phyloP scores from a whole-genome alignment of 768 basidiomycete species.

The Pleurotus pulmonarius region DNA sequence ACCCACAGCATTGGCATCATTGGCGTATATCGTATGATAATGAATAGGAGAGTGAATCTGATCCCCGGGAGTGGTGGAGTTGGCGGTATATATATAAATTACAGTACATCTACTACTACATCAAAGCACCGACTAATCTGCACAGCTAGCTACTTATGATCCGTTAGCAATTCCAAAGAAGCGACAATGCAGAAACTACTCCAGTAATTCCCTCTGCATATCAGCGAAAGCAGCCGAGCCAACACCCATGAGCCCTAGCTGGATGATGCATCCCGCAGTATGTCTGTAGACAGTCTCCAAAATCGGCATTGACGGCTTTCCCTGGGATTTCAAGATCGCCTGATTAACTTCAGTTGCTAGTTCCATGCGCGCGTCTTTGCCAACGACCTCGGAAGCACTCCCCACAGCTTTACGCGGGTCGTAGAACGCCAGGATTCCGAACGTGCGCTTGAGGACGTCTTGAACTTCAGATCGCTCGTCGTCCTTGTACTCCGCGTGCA shows the following conservation, averaged over 20 bases:
- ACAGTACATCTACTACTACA: not conserved
- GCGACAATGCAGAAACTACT: slow-evolving; percentile 29
- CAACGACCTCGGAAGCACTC: slow-evolving; percentile 62
- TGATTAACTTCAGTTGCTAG: slow-evolving; percentile 78
- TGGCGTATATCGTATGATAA: too few species aligned
- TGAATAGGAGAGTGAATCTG: too few species aligned
- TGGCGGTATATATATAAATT: not conserved
- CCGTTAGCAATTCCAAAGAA: not conserved
- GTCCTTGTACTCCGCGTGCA: slow-evolving; percentile 65
- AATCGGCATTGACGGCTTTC: slow-evolving; percentile 63
- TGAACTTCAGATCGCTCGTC: slow-evolving; percentile 63
- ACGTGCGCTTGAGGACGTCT: slow-evolving; percentile 66
- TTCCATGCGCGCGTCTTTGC: slow-evolving; percentile 58
- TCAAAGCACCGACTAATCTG: not conserved
- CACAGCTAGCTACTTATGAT: not conserved
- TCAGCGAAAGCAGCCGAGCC: slow-evolving; percentile 83
- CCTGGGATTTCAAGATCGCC: slow-evolving; percentile 81
- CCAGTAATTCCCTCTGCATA: slow-evolving; percentile 69
- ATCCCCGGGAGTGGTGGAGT: not conserved
- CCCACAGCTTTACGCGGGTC: slow-evolving; percentile 69
- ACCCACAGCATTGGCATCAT: too few species aligned
- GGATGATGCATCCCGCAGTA: slow-evolving; percentile 60
- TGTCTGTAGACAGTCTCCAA: slow-evolving; percentile 80
- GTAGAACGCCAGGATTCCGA: slow-evolving; percentile 76
- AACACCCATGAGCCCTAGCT: slow-evolving; percentile 68